A percentile compares a stretch with the other conserved stretches of the same genome.
Conservation (phyloP, 2,329 filamentous ascomycete genomes). For the Penicillium sp. region DNA sequence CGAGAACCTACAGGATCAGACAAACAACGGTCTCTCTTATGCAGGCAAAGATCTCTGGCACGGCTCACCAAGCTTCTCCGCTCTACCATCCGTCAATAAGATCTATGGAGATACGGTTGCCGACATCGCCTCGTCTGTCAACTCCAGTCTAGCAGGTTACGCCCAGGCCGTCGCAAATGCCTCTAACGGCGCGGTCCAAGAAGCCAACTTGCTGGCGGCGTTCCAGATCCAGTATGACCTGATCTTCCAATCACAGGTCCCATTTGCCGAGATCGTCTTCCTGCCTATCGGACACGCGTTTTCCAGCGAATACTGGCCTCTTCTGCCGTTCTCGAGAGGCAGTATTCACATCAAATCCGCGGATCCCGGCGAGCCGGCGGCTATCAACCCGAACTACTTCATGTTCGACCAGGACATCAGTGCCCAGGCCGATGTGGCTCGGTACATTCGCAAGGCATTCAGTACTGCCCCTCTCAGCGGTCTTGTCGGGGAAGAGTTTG, state of each 20-base stretch:
- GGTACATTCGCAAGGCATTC: conserved; percentile 25
- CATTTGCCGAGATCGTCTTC: conserved; percentile 26
- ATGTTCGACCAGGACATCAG: conserved; percentile 25
- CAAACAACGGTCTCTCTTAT: conserved; percentile 24
- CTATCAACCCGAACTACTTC: conserved; percentile 31
- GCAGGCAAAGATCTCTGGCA: conserved; percentile 15
- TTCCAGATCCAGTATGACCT: conserved; percentile 28
- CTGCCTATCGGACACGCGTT: conserved; percentile 17
- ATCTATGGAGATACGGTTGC: conserved; percentile 24
- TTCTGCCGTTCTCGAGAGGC: conserved; percentile 29
- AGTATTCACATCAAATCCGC: conserved; percentile 26
- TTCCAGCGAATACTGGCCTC: conserved; percentile 26
- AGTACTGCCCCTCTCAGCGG: conserved; percentile 18
- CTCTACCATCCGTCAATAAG: conserved; percentile 20
- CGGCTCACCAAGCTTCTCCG: conserved; percentile 23
- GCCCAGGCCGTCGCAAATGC: conserved; percentile 22
- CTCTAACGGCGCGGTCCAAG: conserved; percentile 26
- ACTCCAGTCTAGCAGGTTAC: conserved; percentile 24
- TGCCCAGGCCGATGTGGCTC: conserved; percentile 22
- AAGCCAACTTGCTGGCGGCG: conserved; percentile 21
- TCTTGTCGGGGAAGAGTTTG: conserved; percentile 24
- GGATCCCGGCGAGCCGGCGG: conserved; percentile 16
- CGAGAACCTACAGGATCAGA: conserved; percentile 50
- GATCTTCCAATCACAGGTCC: conserved; percentile 26
- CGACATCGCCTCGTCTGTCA: conserved; percentile 19